Base-by-base conservation (phyloP, 257 asterid species). In the Leonotis leonurus region DNA sequence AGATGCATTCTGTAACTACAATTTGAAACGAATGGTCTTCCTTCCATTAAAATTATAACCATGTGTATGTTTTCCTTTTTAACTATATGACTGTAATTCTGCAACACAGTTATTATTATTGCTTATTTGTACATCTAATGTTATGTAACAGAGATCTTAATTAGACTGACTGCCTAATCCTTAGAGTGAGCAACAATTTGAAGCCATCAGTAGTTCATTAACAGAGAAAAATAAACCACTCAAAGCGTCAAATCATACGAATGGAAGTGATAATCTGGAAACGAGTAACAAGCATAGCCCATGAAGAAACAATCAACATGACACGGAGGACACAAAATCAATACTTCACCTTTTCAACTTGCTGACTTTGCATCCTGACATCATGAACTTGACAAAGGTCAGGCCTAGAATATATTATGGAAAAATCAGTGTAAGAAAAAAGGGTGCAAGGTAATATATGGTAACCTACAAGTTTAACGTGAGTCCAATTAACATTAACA, bases 311-410 rank as follows among this genome's bases (percentile, higher is more conserved):
- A 44, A 16, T 45, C 24, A 39, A 62, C 29, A 25, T n/a, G n/a
- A n/a, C n/a, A n/a, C n/a, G n/a, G n/a, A n/a, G n/a, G n/a, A n/a
- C n/a, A n/a, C n/a, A n/a, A 6, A 21, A 49, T 25, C 44, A 54
- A 63, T 58, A 58, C 59, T 62, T 62, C 75, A 92, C 99, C 97
- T 85, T 89, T 66, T 92, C 96, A 76, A 81, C 64, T 76, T 78
- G 84, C 37, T 70, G 68, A 63, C 54, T 77, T 68, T 66, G 77
- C 75, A 75, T 67, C 26, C 82, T 32, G 29, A 63, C 71, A 59
- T 78, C 73, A 56, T 77, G 90, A 76, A 79, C 77, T 70, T 74
- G 85, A 69, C 78, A 85, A 64, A 51, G 45, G 70, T 63, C 69
- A 26, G 82, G 73, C 83, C 99, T 92, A 21, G 18, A 75, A 67